These are phyloP conservation scores for Podospora bellae-mahoneyi DNA, from an alignment of 495 filamentous ascomycete species.

Conservation along the genomic window DNA sequence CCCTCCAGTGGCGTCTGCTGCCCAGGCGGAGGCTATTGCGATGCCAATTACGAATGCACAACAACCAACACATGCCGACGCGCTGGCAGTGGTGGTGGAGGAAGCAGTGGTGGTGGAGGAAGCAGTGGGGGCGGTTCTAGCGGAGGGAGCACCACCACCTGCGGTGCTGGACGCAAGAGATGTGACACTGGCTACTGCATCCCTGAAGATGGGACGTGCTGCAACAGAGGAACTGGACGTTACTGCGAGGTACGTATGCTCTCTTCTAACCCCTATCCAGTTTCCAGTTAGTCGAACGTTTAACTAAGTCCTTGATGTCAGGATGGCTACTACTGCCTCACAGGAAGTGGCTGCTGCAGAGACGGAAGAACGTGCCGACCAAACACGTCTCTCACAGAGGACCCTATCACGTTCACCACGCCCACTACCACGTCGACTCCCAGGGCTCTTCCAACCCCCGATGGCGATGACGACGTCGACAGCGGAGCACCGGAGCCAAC, in stretches of 20 bases:
- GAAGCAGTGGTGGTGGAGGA: constrained; percentile 5
- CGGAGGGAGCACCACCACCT: not conserved
- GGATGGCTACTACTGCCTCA: constrained; percentile 22
- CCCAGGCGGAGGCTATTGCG: constrained; percentile 23
- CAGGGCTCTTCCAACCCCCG: not conserved
- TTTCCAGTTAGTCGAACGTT: too few relatives aligned
- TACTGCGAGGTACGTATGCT: constrained; percentile 16
- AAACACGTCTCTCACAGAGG: not conserved
- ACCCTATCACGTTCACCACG: not conserved
- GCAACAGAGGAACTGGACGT: constrained; percentile 12
- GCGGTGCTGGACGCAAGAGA: not conserved
- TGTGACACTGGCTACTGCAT: constrained; percentile 20
- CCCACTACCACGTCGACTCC: not conserved
- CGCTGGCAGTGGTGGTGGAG: constrained; percentile 5
- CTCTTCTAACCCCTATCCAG: not conserved
- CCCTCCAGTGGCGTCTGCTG: constrained; percentile 24
- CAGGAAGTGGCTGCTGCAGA: constrained; percentile 17
- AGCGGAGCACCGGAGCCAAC: not conserved
- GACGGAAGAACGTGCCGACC: constrained; percentile 16
- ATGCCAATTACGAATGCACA: constrained; percentile 20
- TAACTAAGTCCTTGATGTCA: not conserved
- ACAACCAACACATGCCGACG: constrained; percentile 4
- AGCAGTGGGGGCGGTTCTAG: not conserved
- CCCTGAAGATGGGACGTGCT: constrained; percentile 16
- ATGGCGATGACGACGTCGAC: not conserved